phyloP scores from a whole-genome alignment of 2,329 filamentous ascomycete genomes.

The Chaetomiaceae sp. region DNA sequence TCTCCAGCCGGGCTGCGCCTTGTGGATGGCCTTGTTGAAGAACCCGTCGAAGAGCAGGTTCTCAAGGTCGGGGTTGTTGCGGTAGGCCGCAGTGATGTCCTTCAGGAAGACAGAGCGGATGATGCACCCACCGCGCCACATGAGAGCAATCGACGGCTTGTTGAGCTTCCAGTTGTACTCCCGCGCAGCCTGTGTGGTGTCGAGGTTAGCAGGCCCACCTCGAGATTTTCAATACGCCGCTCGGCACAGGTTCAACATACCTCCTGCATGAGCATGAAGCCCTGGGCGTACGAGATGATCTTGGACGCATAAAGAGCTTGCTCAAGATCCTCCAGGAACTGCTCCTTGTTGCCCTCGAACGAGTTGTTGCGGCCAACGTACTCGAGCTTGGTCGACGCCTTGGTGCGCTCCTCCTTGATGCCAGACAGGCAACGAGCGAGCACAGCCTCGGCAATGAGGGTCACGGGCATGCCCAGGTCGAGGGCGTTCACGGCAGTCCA shows the following conservation, averaged over 20 bases:
- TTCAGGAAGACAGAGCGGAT: conserved; percentile 99
- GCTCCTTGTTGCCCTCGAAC: conserved; percentile 84
- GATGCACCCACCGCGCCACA: conserved; percentile 99
- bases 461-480: conserved; percentile 97
- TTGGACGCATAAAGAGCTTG: conserved; percentile 98
- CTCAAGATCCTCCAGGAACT: conserved; percentile 95
- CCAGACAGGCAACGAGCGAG: conserved; percentile 90
- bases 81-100: conserved; percentile 98
- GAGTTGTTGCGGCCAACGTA: conserved; percentile 66
- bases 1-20: conserved; percentile 88
- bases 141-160: conserved; percentile 99
- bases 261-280: conserved; percentile 99
- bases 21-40: conserved; percentile 99
- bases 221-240: too few relatives aligned
- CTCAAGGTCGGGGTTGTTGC: conserved; percentile 87
- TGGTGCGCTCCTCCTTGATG: conserved; percentile 86
- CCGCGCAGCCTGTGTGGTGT: conserved; percentile 67
- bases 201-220: background rate
- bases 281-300: conserved; percentile 99
- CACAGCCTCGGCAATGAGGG: conserved; percentile 94
- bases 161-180: conserved; percentile 98
- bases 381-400: conserved; percentile 71
- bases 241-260: conserved; percentile 44
- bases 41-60: conserved; percentile 98
- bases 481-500: conserved; percentile 99